phyloP scores from a whole-genome alignment of 2,329 filamentous ascomycete species.

The Dactylellina haptotyla region DNA sequence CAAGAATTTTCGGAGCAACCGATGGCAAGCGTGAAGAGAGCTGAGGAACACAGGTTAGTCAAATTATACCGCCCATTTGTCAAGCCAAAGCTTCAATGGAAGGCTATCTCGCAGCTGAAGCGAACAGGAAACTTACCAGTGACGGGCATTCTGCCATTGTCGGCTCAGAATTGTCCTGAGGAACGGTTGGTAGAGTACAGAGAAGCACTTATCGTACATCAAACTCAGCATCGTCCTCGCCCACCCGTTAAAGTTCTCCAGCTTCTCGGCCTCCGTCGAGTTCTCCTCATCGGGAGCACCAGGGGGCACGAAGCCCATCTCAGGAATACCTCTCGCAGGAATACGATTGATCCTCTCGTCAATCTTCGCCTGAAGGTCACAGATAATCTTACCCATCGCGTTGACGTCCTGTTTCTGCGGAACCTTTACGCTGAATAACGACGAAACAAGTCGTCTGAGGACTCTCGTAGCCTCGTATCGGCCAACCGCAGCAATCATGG shows the following conservation, averaged over 20 bases:
- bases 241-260: constrained; percentile 57
- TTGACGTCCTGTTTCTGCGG: constrained; percentile 55
- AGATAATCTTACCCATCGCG: constrained; percentile 57
- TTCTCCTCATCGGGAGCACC: constrained; percentile 39
- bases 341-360: constrained; percentile 57
- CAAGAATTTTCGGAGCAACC: constrained; percentile 57
- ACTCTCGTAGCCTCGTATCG: constrained; percentile 56
- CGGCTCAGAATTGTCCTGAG: constrained; percentile 56
- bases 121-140: constrained; percentile 55
- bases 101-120: background rate
- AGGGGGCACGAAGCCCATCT: constrained; percentile 57
- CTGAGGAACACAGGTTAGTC: constrained; percentile 36
- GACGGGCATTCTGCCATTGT: constrained; percentile 56
- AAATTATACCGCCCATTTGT: no score
- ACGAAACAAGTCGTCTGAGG: constrained; percentile 55
- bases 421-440: constrained; percentile 56
- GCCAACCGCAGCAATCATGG: constrained; percentile 58
- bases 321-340: constrained; percentile 56
- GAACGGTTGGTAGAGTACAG: constrained; percentile 57
- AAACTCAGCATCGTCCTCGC: constrained; percentile 58
- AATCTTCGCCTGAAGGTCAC: constrained; percentile 55
- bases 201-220: constrained; percentile 57
- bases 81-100: no score
- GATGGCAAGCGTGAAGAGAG: constrained; percentile 56
- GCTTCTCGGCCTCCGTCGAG: constrained; percentile 48